Conservation (phyloP, 768 basidiomycete genomes). For the Suillus americanus region DNA sequence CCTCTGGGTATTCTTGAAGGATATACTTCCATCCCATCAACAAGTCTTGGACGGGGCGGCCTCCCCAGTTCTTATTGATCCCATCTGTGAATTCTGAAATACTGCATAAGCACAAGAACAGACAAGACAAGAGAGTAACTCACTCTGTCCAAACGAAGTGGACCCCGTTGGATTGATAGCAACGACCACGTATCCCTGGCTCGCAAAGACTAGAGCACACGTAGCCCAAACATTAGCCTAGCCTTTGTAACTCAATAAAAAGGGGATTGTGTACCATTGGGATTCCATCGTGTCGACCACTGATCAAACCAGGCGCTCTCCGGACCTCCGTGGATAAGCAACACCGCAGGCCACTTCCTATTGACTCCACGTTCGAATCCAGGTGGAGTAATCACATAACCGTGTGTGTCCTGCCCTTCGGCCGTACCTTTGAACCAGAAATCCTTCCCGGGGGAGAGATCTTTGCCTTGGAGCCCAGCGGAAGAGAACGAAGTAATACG, state of each 20-base stretch:
- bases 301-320: slow-evolving; percentile 88
- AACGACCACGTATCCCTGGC: slow-evolving; percentile 86
- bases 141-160: slow-evolving; percentile 89
- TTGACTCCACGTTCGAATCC: slow-evolving; percentile 66
- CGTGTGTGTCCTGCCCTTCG: slow-evolving; percentile 67
- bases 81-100: slow-evolving; percentile 72
- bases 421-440: slow-evolving; percentile 90
- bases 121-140: background rate
- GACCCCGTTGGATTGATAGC: slow-evolving; percentile 93
- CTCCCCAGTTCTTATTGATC: slow-evolving; percentile 81
- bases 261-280: slow-evolving; percentile 51
- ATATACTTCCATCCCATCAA: slow-evolving; percentile 72
- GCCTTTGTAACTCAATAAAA: background rate
- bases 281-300: slow-evolving; percentile 95
- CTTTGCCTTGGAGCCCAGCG: slow-evolving; percentile 53
- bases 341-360: slow-evolving; percentile 76
- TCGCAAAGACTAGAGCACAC: slow-evolving; percentile 62
- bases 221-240: background rate
- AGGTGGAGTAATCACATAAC: slow-evolving; percentile 80
- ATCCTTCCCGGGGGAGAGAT: slow-evolving; percentile 65
- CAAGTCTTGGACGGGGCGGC: slow-evolving; percentile 81
- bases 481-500: slow-evolving; percentile 69
- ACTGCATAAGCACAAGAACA: background rate
- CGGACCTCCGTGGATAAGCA: slow-evolving; percentile 85
- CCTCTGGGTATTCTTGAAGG: slow-evolving; percentile 68